phyloP scores from a whole-genome alignment of 108 stramenopile species.

The Craspedostauros australis region DNA sequence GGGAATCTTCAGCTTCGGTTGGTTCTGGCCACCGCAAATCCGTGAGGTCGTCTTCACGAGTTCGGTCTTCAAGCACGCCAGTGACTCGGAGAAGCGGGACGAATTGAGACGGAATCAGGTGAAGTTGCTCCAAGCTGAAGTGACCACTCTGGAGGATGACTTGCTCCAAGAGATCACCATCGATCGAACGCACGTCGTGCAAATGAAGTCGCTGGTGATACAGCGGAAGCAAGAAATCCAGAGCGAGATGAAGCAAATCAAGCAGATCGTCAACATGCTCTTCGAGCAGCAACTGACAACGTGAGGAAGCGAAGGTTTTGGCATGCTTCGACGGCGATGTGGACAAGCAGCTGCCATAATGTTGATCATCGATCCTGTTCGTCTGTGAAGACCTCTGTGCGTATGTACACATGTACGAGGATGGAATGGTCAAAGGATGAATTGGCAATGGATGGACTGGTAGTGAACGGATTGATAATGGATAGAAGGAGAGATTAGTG shows the following conservation, averaged over 20 bases:
- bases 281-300: constrained; percentile 53
- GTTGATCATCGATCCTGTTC: no score
- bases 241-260: constrained; percentile 58
- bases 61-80: constrained; percentile 34
- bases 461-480: no score
- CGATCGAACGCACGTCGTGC: constrained; percentile 40
- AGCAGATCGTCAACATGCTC: constrained; percentile 51
- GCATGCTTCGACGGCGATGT: no score
- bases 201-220: constrained; percentile 37
- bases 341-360: no score
- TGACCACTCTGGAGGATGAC: constrained; percentile 24
- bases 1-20: constrained; percentile 54
- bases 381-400: no score
- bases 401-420: no score
- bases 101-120: constrained; percentile 43
- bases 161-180: constrained; percentile 31
- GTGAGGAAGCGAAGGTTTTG: no score
- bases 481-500: no score
- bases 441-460: no score
- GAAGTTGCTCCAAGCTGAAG: constrained; percentile 29
- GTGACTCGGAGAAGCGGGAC: constrained; percentile 35
- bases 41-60: constrained; percentile 46
- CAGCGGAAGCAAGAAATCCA: constrained; percentile 44
- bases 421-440: no score
- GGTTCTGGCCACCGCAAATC: constrained; percentile 79